Evolutionary conservation across 2,329 filamentous ascomycete species (phyloP), one percentile per base, ranked within the genome.

Genomic region (Coniochaeta ligniaria): DNA sequence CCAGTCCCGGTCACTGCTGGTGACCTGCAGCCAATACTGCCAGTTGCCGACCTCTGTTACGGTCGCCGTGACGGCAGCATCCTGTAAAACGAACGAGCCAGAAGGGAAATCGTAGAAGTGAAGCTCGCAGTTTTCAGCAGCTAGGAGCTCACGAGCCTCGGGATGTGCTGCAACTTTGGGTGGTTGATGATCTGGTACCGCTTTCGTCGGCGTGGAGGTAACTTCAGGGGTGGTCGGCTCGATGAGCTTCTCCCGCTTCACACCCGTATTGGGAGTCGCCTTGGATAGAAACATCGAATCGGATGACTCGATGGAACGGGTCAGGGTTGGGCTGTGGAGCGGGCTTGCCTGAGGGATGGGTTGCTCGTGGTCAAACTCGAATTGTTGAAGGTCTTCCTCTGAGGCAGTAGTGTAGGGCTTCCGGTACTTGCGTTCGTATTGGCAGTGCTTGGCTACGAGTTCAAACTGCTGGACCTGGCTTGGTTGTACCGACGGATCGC

Each of bases 371-470:
- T 83, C 76, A 71, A 97, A 98, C 17, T 88, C 85, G 68, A 99
- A 97, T 67, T 96, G 86, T 63, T 85, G 76, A 5, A 98, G 82
- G 64, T 99, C 92, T 63, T 86, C 80, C 61, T 92, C 88, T 9
- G 91, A 92, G 1, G 95, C 95, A 57, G 87, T 88, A 54, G 91
- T 87, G 67, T 91, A 84, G 43, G 85, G 88, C 70, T 88, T 90
- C 64, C 91, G 86, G 74, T 95, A 96, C 74, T 96, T 98, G 70
- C 94, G 86, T 78, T 99, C 95, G 88, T 96, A 99, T 75, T 99
- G 95, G 73, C 95, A 97, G 83, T 97, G 88, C 61, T 91, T 84
- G 8, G 95, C 91, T 59, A 92, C 87, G 59, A 89, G 81, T 70
- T 94, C 86, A 73, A 99, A 98, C 17, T 88, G 85, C 54, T 88